phyloP scores from a whole-genome alignment of 257 asterid genomes.

The Gentiana straminea region DNA sequence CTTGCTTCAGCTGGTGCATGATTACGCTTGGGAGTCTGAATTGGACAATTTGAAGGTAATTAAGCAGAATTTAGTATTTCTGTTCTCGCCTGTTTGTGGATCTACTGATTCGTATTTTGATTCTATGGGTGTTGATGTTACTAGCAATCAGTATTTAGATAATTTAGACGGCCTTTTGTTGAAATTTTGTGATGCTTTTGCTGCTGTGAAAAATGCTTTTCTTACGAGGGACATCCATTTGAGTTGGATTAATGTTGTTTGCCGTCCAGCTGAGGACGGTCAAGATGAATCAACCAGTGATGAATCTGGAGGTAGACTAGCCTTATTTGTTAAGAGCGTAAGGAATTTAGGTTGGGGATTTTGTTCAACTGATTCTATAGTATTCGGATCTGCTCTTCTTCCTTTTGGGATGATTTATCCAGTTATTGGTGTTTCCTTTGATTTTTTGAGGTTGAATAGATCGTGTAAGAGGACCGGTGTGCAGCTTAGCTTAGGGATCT shows the following conservation, averaged over 20 bases:
- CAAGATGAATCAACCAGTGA: conserved; percentile 9
- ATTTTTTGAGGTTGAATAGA: conserved; percentile 21
- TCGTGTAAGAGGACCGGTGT: conserved; percentile 23
- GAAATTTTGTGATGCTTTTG: conserved; percentile 37
- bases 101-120: conserved; percentile 24
- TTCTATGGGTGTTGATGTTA: conserved; percentile 18
- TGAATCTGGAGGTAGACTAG: conserved; percentile 15
- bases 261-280: conserved; percentile 13
- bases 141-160: conserved; percentile 5
- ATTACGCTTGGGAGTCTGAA: conserved; percentile 67
- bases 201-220: conserved; percentile 38
- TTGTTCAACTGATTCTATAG: conserved; percentile 58
- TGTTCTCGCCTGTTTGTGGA: conserved; percentile 47
- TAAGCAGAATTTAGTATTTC: conserved; percentile 49
- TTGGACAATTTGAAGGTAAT: conserved; percentile 25
- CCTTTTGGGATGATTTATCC: conserved; percentile 84
- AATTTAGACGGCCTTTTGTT: conserved; percentile 13
- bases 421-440: conserved; percentile 34
- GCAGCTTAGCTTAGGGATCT: conserved; percentile 53
- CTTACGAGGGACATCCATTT: conserved; percentile 48
- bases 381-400: conserved; percentile 62
- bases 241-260: conserved; percentile 69
- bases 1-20: conserved; percentile 51
- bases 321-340: conserved; percentile 24
- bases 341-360: conserved; percentile 62